A percentile compares a stretch with the other conserved stretches of the same genome.
These are phyloP conservation scores for Onygenales sp. DNA, from an alignment of 2,329 filamentous ascomycete genomes.

Conservation along the genomic window DNA sequence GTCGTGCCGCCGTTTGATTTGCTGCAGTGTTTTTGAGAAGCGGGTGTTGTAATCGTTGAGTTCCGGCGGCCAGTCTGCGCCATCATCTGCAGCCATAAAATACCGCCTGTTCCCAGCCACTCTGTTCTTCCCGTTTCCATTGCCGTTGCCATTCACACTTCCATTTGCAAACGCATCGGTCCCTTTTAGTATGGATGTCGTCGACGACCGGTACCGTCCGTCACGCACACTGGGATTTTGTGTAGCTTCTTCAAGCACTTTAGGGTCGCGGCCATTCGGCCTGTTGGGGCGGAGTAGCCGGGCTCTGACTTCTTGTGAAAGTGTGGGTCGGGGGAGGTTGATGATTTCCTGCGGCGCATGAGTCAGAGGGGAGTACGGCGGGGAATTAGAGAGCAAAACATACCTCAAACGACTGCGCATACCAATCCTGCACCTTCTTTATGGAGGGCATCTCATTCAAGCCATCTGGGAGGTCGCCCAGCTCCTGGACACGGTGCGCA, in stretches of 20 bases:
- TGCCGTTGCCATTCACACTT: constrained; percentile 29
- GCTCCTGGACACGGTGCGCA: constrained; percentile 91
- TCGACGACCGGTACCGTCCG: constrained; percentile 61
- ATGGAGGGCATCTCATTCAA: constrained; percentile 98
- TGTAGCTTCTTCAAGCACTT: constrained; percentile 70
- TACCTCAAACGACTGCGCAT: constrained; percentile 98
- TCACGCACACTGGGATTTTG: constrained; percentile 81
- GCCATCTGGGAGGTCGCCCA: constrained; percentile 85
- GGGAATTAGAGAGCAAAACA: constrained; percentile 19
- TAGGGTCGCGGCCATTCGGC: constrained; percentile 48
- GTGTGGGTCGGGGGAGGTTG: constrained; percentile 64
- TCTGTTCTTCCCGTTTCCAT: constrained; percentile 41
- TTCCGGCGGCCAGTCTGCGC: constrained; percentile 83
- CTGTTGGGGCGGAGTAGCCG: constrained; percentile 53
- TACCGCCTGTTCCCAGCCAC: constrained; percentile 58
- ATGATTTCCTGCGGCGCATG: constrained; percentile 64
- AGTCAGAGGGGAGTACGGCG: constrained; percentile 6
- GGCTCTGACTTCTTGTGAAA: constrained; percentile 66
- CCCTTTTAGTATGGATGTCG: constrained; percentile 16
- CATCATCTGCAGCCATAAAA: constrained; percentile 85
- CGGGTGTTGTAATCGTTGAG: constrained; percentile 87
- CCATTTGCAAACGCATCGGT: constrained; percentile 41
- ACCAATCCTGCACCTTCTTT: constrained; percentile 91
- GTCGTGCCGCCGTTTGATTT: constrained; percentile 93
- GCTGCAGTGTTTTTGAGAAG: constrained; percentile 80